Evolutionary conservation across 352 stramenopile species (phyloP).

Genomic region (Thalassiosira mediterranea): DNA sequence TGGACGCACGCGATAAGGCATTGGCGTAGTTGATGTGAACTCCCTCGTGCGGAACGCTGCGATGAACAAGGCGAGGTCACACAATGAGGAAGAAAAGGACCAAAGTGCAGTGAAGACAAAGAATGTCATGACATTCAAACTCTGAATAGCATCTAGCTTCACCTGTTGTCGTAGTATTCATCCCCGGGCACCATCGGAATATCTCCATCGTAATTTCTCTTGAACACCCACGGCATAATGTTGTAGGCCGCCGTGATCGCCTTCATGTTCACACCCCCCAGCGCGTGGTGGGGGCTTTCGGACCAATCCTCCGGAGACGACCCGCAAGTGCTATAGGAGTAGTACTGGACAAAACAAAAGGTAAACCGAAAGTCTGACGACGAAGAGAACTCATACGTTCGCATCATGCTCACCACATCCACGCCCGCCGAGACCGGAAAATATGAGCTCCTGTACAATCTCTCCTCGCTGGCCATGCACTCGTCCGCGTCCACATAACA

Average conservation of each 20-base stretch:
- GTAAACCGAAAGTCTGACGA: slow-evolving; percentile 5
- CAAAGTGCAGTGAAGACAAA: too few species aligned
- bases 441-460: slow-evolving; percentile 1
- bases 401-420: not conserved
- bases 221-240: not conserved
- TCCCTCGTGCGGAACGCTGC: slow-evolving; percentile 28
- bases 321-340: slow-evolving; percentile 5
- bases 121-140: too few species aligned
- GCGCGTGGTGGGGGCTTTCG: not conserved
- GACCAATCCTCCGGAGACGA: not conserved
- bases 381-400: not conserved
- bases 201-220: not conserved
- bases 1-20: slow-evolving; percentile 7
- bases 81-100: too few species aligned
- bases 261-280: not conserved
- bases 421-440: not conserved
- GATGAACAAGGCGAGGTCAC: too few species aligned
- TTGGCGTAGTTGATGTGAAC: slow-evolving; percentile 32
- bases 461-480: slow-evolving; percentile 14
- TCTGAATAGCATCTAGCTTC: too few species aligned
- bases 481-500: slow-evolving; percentile 24
- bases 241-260: not conserved
- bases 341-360: slow-evolving; percentile 20
- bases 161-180: slow-evolving; percentile 24
- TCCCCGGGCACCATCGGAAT: not conserved